Conservation (phyloP, 2,329 filamentous ascomycete species). For the Ophiostoma pallidulum region DNA sequence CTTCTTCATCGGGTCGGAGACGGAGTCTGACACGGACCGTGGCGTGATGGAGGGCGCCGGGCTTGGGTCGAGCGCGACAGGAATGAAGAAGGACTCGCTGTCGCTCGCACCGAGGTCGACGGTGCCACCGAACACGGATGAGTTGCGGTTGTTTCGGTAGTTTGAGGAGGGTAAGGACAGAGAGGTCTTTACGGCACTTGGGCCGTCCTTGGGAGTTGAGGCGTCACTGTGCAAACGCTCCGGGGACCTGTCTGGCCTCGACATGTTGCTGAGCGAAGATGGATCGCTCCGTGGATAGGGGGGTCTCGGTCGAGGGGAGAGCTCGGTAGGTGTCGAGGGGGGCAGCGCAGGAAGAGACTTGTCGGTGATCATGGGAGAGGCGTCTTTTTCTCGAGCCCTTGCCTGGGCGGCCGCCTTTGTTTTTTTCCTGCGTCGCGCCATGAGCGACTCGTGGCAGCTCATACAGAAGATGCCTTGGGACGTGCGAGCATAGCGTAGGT, state of each 20-base stretch:
- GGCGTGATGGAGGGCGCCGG: slow-evolving; percentile 48
- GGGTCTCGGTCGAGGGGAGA: slow-evolving; percentile 53
- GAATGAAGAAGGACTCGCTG: slow-evolving; percentile 64
- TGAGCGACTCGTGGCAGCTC: slow-evolving; percentile 94
- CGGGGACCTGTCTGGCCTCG: slow-evolving; percentile 43
- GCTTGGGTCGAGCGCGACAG: slow-evolving; percentile 63
- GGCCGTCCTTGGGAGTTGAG: slow-evolving; percentile 27
- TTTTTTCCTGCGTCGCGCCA: slow-evolving; percentile 85
- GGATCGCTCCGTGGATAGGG: slow-evolving; percentile 43
- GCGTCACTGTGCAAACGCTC: slow-evolving; percentile 37
- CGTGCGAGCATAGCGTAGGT: slow-evolving; percentile 91
- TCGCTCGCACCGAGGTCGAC: slow-evolving; percentile 36
- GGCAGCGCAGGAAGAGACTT: slow-evolving; percentile 90
- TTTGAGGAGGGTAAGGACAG: slow-evolving; percentile 64
- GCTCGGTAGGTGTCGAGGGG: slow-evolving; percentile 59
- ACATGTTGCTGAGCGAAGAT: slow-evolving; percentile 42
- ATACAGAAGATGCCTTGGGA: slow-evolving; percentile 99
- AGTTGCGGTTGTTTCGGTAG: slow-evolving; percentile 71
- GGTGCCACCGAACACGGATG: slow-evolving; percentile 43
- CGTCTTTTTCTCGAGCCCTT: slow-evolving; percentile 54
- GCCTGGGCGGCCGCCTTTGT: slow-evolving; percentile 57
- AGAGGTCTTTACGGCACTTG: neutral
- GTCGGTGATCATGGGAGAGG: slow-evolving; percentile 63
- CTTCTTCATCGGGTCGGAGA: slow-evolving; percentile 35
- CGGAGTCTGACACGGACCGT: slow-evolving; percentile 40